Conservation (phyloP, 805 yeast species). For the Suhomyces canberraensis region DNA sequence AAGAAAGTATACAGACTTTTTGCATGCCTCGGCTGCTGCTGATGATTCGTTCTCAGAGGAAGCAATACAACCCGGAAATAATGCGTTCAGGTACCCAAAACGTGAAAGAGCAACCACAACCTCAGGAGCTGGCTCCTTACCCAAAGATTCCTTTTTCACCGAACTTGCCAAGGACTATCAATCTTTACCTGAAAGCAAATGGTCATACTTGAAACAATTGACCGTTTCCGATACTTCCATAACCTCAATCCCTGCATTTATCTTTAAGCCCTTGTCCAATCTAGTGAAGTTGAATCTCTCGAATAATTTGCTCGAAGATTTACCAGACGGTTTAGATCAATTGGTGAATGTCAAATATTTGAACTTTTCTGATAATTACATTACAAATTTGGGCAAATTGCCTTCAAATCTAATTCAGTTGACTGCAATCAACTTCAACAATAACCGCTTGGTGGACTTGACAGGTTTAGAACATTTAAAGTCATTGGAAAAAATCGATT, state of each 20-base stretch:
- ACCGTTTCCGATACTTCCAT: conserved; percentile 41
- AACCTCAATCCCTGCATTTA: conserved; percentile 29
- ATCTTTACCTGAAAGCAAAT: conserved; percentile 32
- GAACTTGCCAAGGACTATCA: conserved; percentile 16
- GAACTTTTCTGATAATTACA: conserved; percentile 41
- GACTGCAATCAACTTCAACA: conserved; percentile 48
- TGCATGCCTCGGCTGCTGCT: not conserved
- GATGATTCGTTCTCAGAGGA: conserved; percentile 12
- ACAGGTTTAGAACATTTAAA: conserved; percentile 44
- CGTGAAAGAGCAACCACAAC: conserved; percentile 24
- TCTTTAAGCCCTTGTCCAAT: conserved; percentile 38
- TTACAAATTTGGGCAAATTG: conserved; percentile 30
- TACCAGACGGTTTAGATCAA: conserved; percentile 54
- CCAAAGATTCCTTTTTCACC: conserved; percentile 14
- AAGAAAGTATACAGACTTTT: conserved; percentile 12
- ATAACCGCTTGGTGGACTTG: conserved; percentile 42
- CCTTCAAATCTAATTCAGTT: conserved; percentile 34
- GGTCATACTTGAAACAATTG: conserved; percentile 41
- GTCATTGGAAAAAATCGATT: conserved; percentile 49
- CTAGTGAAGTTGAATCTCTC: conserved; percentile 54
- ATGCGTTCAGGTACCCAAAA: conserved; percentile 21
- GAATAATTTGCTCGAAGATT: conserved; percentile 43
- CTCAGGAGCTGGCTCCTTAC: conserved; percentile 27
- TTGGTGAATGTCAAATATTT: conserved; percentile 46
- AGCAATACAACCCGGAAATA: conserved; percentile 12